Percentiles rank a stretch among this genome's conserved stretches.
Conservation (phyloP, 2,329 filamentous ascomycete species). For the Nannizziopsis barbatae region DNA sequence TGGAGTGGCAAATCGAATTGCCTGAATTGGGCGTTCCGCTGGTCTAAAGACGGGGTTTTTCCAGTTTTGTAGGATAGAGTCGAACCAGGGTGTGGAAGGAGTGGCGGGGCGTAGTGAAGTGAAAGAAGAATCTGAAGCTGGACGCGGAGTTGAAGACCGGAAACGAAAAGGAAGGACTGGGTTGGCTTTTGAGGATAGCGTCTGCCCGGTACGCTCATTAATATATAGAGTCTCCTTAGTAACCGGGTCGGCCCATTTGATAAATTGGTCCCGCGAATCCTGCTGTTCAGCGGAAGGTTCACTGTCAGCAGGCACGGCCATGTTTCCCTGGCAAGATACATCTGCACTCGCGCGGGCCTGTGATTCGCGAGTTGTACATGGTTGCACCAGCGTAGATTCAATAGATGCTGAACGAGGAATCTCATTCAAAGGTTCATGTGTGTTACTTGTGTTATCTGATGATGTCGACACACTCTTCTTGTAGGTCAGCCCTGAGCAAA, state of each 20-base stretch:
- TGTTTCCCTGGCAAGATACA: not conserved
- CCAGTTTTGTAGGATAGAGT: conserved; percentile 53
- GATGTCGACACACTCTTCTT: conserved; percentile 3
- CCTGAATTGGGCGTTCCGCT: conserved; percentile 35
- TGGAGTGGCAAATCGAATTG: conserved; percentile 11
- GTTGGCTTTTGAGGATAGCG: conserved; percentile 14
- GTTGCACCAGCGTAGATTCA: not conserved
- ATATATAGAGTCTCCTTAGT: conserved; percentile 34
- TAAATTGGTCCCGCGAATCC: conserved; percentile 21
- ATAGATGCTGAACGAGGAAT: not conserved
- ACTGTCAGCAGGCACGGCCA: not conserved
- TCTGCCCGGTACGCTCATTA: conserved; percentile 29
- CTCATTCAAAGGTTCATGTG: not conserved
- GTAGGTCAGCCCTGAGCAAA: conserved; percentile 16
- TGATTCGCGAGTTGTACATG: not conserved
- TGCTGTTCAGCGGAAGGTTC: not conserved
- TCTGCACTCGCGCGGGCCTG: not conserved
- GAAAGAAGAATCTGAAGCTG: not conserved
- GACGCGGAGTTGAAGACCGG: not conserved
- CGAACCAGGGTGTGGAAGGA: conserved; percentile 44
- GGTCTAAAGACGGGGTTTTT: conserved; percentile 63
- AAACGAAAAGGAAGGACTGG: conserved; percentile 14
- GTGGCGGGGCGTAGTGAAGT: not conserved
- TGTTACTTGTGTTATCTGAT: not conserved
- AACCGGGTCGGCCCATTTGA: conserved; percentile 50